Base-by-base conservation (phyloP, 2,329 filamentous ascomycete genomes). In the Penicillium sp. region DNA sequence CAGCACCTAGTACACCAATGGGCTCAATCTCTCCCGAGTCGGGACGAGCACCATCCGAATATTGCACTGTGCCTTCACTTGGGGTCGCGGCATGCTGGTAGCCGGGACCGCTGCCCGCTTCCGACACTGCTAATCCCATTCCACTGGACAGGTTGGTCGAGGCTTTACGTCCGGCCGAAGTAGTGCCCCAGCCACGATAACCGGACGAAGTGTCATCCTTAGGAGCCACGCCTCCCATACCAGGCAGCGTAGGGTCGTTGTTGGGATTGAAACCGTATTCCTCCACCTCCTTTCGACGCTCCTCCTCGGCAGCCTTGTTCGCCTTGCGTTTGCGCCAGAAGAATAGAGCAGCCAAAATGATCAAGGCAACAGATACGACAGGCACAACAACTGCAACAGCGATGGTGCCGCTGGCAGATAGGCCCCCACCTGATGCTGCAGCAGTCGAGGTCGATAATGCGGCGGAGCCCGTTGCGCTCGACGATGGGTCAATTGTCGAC, bases 191-290 rank as follows among this genome's bases (percentile, higher is more conserved):
- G 52, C 93, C 93, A 53, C 93, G 84, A 70, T 98, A 98, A 33
- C 91, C 91, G 2, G 60, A 56, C n/a, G 81, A 78, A 39, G 75
- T 77, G 42, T 78, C 77, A 48, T 88, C 86, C 59, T 95, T 87
- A 82, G 54, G 81, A 81, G 28, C 77, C 70, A 37, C 71, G 27
- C 63, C 66, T 20, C 60, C 34, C 17, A 79, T 72, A 7, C 75
- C 74, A 6, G 81, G 81, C 9, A 95, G 74, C 1, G 86, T 88
- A 1, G 90, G 88, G 61, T 96, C 90, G 45, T 89, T 84, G 68
- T 97, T 97, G n/a, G 93, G 93, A 65, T 97, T 97, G 74, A 90
- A 97, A 20, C 86, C 84, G 63, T 97, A 97, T 62, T 97, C 93
- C 64, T 97, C 91, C 8, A 96, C 89, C 68, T 98, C 93, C 71